A percentile compares a stretch with the other conserved stretches of the same genome.
These are phyloP conservation scores for Arctium minus DNA, from an alignment of 129 eudicot species.

Conservation along the genomic window DNA sequence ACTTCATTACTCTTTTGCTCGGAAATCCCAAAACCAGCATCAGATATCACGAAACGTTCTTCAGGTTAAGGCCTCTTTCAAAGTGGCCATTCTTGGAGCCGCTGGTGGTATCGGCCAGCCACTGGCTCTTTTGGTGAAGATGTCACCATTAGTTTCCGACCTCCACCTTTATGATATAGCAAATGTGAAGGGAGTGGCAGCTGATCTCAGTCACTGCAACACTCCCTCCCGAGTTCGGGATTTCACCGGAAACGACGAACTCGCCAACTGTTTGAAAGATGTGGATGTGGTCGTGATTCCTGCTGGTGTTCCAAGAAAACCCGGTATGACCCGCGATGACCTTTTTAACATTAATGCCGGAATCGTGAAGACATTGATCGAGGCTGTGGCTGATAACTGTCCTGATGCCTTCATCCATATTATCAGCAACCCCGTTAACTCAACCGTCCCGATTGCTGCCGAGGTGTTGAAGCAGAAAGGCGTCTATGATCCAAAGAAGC, in stretches of 20 bases:
- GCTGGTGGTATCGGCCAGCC: slow-evolving; percentile 93
- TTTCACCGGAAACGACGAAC: slow-evolving; percentile 67
- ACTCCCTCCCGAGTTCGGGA: slow-evolving; percentile 70
- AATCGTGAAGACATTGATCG: slow-evolving; percentile 63
- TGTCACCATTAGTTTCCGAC: slow-evolving; percentile 78
- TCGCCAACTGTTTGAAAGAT: slow-evolving; percentile 50
- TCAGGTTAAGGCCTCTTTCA: slow-evolving; percentile 67
- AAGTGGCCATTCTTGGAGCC: slow-evolving; percentile 88
- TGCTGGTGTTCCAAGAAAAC: slow-evolving; percentile 87
- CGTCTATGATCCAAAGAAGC: slow-evolving; percentile 72
- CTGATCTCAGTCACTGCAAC: slow-evolving; percentile 92
- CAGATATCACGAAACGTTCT: slow-evolving; percentile 17
- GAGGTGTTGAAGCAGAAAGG: slow-evolving; percentile 75
- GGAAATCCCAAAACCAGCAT: slow-evolving; percentile 31
- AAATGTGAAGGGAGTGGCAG: slow-evolving; percentile 81
- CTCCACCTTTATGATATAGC: slow-evolving; percentile 79
- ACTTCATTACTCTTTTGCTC: slow-evolving; percentile 28
- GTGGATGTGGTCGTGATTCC: slow-evolving; percentile 75
- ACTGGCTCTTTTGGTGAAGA: slow-evolving; percentile 71
- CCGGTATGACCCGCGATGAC: slow-evolving; percentile 92
- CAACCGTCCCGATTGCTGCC: slow-evolving; percentile 85
- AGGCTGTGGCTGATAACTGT: slow-evolving; percentile 77
- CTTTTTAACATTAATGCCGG: slow-evolving; percentile 77
- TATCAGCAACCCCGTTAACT: slow-evolving; percentile 88
- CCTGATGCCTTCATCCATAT: slow-evolving; percentile 80